Percentiles rank a stretch among this genome's conserved stretches.
These are phyloP conservation scores for Naganishia vishniacii DNA, from an alignment of 768 basidiomycete genomes.

Conservation along the genomic window DNA sequence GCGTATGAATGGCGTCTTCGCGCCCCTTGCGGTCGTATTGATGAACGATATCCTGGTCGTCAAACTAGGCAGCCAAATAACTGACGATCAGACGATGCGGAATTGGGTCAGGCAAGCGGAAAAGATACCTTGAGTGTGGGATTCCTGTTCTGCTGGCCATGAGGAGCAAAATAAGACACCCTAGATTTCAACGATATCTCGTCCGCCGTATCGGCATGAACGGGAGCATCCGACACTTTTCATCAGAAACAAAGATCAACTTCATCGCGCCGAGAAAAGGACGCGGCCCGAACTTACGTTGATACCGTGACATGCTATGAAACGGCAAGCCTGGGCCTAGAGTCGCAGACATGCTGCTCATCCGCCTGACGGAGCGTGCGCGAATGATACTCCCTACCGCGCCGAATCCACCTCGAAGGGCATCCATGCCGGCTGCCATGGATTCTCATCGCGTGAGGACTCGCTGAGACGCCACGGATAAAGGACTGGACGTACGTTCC, in stretches of 20 bases:
- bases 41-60: constrained; percentile 47
- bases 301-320: constrained; percentile 62
- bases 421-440: constrained; percentile 69
- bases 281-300: constrained; percentile 49
- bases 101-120: too few species aligned
- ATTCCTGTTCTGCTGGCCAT: constrained; percentile 29
- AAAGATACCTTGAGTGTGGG: constrained; percentile 38
- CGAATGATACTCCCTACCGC: constrained; percentile 82
- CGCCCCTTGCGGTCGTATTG: constrained; percentile 40
- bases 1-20: constrained; percentile 33
- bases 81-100: background rate
- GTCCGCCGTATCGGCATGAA: constrained; percentile 55
- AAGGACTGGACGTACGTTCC: constrained; percentile 54
- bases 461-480: background rate
- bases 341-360: constrained; percentile 31
- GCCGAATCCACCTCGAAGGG: constrained; percentile 84
- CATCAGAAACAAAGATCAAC: background rate
- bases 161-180: background rate
- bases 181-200: constrained; percentile 41
- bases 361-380: constrained; percentile 40
- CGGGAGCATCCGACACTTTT: constrained; percentile 73
- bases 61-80: constrained; percentile 34
- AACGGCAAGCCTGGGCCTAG: constrained; percentile 1
- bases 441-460: background rate
- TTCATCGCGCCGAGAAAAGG: background rate